Conservation (phyloP, 192 early-diverging fungal genomes). For the Gonapodya sp. region DNA sequence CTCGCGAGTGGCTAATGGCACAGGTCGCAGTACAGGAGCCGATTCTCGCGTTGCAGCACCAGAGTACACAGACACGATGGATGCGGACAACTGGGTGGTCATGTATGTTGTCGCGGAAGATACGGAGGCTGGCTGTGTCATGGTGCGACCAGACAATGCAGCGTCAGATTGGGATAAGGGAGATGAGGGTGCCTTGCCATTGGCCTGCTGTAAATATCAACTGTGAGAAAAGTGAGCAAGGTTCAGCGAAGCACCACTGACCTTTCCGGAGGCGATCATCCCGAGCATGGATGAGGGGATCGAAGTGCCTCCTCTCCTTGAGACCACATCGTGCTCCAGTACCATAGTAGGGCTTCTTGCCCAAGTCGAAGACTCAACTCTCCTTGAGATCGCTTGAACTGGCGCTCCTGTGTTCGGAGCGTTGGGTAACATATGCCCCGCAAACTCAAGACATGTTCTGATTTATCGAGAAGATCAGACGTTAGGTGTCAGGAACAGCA, state of each 20-base stretch:
- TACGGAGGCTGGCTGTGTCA: not conserved
- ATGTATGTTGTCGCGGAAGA: not conserved
- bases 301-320: not conserved
- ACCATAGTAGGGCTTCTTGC: not conserved
- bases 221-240: too few relatives aligned
- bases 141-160: not conserved
- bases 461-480: not conserved
- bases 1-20: not conserved
- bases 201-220: not conserved
- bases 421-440: not conserved
- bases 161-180: not conserved
- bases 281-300: not conserved
- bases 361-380: not conserved
- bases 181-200: not conserved
- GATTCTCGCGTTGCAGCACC: not conserved
- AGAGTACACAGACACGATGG: not conserved
- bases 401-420: not conserved
- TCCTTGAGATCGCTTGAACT: not conserved
- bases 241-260: not conserved
- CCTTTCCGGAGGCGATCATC: not conserved
- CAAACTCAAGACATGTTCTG: not conserved
- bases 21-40: not conserved
- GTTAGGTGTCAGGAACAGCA: not conserved
- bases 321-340: not conserved
- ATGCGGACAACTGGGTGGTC: not conserved